Base-by-base conservation (phyloP, 805 yeast species). In the Starmerella bombicola region DNA sequence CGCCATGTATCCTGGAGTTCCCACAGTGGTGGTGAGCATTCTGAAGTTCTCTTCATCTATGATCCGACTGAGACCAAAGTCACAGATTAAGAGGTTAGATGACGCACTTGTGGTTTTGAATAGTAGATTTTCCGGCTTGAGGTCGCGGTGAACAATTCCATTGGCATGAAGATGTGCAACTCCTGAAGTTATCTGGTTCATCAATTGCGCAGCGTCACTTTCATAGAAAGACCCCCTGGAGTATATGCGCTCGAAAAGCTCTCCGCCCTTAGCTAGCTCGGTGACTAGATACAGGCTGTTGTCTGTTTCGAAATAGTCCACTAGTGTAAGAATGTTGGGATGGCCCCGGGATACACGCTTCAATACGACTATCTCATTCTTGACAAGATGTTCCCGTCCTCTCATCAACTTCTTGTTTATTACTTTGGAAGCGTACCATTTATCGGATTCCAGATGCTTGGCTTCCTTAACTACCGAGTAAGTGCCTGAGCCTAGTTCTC, bases 1-100 rank as follows among this genome's bases (percentile, higher is more conserved):
- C 0, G 86, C 79, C 70, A 79, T 73, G 57, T 79, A 79, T 17
- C 81, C 76, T 5, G 79, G 68, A 1, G 88, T 80, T 0, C 88
- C 88, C 52, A 78, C 66, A 29, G 74, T 59, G 43, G 78, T 65
- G 46, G 64, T 57, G 46, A 67, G 56, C 60, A 60, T 44, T 42
- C 58, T 46, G 49, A 59, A 53, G 50, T 62, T 54, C 33, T 60
- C 61, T 38, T 64, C 61, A 24, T 62, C 63, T 6, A 70, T 57
- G 29, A 69, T 64, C 10, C 73, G 59, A 12, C 84, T 78, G 22
- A 77, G 60, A 2, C 86, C 85, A 56, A 78, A 78, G 54, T 74
- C 79, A 8, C 76, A 78, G 33, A 75, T 62, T 41, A 70, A 57
- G 42, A 73, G 57, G 50, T 62, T 66, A 37, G 63, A 57, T 35